These are phyloP conservation scores for Diaporthe sp. DNA, from an alignment of 2,329 filamentous ascomycete genomes.

Conservation along the genomic window DNA sequence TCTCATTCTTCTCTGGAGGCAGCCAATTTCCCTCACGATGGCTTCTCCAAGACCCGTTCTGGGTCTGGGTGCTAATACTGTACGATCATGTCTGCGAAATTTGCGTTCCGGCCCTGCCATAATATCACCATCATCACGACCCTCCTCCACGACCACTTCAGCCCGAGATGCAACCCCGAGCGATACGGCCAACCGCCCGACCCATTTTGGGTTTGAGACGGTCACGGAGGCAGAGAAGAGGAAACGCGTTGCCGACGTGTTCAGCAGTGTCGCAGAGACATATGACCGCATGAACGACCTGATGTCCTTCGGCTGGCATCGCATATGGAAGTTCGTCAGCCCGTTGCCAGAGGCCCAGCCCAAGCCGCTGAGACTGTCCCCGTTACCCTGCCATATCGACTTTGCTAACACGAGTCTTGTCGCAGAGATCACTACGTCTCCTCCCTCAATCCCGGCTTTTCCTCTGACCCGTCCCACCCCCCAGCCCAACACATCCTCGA, in stretches of 20 bases:
- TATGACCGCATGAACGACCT: conserved; percentile 99
- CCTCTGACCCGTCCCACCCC: conserved; percentile 56
- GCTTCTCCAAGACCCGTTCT: conserved; percentile 27
- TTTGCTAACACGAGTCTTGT: conserved; percentile 32
- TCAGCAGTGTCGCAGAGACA: conserved; percentile 92
- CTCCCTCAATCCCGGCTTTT: conserved; percentile 85
- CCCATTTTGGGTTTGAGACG: conserved; percentile 93
- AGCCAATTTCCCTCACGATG: conserved; percentile 27
- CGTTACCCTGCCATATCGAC: not conserved
- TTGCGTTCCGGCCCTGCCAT: conserved; percentile 26
- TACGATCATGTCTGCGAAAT: conserved; percentile 32
- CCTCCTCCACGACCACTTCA: conserved; percentile 31
- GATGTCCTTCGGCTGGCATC: conserved; percentile 97
- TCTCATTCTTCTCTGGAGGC: not conserved
- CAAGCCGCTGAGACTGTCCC: not conserved
- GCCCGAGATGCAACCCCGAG: conserved; percentile 11
- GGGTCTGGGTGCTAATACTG: conserved; percentile 27
- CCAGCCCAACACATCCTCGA: conserved; percentile 84
- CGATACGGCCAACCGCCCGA: conserved; percentile 67
- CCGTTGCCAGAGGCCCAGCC: not conserved
- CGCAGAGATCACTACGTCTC: conserved; percentile 89
- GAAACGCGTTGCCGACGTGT: conserved; percentile 83
- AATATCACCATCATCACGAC: conserved; percentile 30
- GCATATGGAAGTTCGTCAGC: conserved; percentile 83
- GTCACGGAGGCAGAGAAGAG: conserved; percentile 84